Evolutionary conservation across 805 yeast species (phyloP), one percentile per base, ranked within the genome.

Genomic region (Saturnispora kantuleensis): DNA sequence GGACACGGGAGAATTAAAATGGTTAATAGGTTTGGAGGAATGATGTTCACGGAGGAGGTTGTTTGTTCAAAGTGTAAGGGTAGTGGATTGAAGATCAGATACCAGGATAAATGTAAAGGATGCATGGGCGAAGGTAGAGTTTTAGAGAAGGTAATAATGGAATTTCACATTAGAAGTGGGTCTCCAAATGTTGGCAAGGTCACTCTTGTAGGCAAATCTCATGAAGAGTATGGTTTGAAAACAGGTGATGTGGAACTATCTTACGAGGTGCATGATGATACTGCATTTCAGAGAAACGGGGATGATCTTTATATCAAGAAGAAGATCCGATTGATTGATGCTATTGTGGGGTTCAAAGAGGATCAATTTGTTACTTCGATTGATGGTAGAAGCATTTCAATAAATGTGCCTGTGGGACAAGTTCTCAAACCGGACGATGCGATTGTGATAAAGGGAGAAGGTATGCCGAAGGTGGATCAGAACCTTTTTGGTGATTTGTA

Each of bases 191-290:
- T 74, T 10, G 95, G 85, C 32, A 58, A 66, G 2, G 71, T 90
- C 17, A 72, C 73, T 0, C 63, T 87, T 47, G 61, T 67, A 35
- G 81, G 80, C 5, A 86, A 80, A 60, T 79, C 96, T 2, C 97
- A 90, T 62, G 78, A 87, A 60, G 79, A 68, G 17, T 77, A 81
- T 7, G 90, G 87, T 2, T 75, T 76, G 55, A 61, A 63, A 30
- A 72, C 96, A 0, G 97, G 97, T 3, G 88, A 87, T 64, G 79
- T 90, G 13, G 67, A 81, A 2, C 68, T 93, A 50, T 71, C 70
- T 0, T 76, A 83, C 42, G 67, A 68, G 38, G 76, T 77, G 50
- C 67, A 70, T 46, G 41, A 52, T 3, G 75, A 80, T 56, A 16
- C 13, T 11, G 54, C 52, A 1, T 81, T 87, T 55, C 36, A 51